Evolutionary conservation across 2,329 filamentous ascomycete species (phyloP), one percentile per base, ranked within the genome.

Genomic region (Epichloe hybrida): DNA sequence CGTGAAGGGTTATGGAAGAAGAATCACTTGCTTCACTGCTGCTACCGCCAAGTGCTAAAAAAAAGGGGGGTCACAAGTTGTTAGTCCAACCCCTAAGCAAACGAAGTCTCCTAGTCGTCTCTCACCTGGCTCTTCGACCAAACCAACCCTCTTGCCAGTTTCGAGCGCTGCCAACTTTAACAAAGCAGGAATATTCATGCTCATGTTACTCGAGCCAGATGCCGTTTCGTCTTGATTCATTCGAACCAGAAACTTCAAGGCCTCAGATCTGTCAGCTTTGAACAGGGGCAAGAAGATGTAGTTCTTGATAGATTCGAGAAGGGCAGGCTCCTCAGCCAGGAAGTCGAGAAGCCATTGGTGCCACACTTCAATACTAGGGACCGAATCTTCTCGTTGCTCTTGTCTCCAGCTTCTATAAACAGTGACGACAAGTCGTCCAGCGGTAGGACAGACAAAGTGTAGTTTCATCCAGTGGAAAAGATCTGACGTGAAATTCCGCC

Each of bases 121-220:
- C 57, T 58, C 67, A 79, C 80, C 73, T 56, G 83, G 79, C 57
- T 87, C 84, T 52, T 83, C 81, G 2, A 88, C 79, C 17, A 87
- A 66, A 1, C 83, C 83, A 38, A 76, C 69, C 59, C 84, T 84
- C 64, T 87, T 88, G 13, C 81, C 84, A 15, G 81, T 75, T 55
- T 87, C 82, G 42, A 88, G 69, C n/a, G 81, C 76, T 43, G 82
- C 75, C 41, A 88, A 72, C 55, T 81, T 78, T 9, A 88, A 65
- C 42, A 81, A 69, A 0, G 78, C 74, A 48, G 79, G 72, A 13
- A 72, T 66, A 49, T 79, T 72, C 27, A 78, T 64, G 20, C 72
- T 70, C 49, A 69, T 65, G 36, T 62, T 68, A 43, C 67, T 67
- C 40, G 71, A 70, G 53, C 66, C 72, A 50, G 65, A 71, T 12